Percentiles rank a stretch among this genome's conserved stretches.
Conservation (phyloP, 495 filamentous ascomycete genomes). For the Mytilinidion resinicola region DNA sequence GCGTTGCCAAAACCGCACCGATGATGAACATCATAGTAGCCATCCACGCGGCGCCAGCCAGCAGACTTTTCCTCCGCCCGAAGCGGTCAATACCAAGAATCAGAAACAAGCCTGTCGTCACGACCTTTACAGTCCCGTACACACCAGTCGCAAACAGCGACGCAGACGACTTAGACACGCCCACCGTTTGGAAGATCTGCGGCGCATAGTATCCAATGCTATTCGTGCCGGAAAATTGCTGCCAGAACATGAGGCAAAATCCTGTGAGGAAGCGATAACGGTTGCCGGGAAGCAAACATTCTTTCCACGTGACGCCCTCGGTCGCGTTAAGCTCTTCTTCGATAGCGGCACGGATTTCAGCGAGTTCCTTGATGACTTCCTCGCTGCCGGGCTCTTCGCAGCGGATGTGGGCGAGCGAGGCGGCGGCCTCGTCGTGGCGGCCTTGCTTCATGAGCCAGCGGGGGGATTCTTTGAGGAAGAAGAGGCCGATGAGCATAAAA, state of each 20-base stretch:
- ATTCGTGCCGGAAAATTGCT: slow-evolving; percentile 31
- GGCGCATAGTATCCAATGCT: slow-evolving; percentile 16
- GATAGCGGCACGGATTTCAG: slow-evolving; percentile 18
- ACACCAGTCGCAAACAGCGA: slow-evolving; percentile 23
- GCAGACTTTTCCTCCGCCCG: slow-evolving; percentile 1
- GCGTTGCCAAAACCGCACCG: slow-evolving; percentile 8
- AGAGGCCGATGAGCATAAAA: slow-evolving; percentile 42
- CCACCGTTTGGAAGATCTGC: slow-evolving; percentile 25
- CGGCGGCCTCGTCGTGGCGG: slow-evolving; percentile 48
- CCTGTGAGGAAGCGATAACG: slow-evolving; percentile 14
- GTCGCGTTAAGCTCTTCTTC: slow-evolving; percentile 18
- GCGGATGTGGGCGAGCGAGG: slow-evolving; percentile 57
- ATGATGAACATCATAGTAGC: slow-evolving; percentile 19
- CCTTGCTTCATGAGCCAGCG: slow-evolving; percentile 57
- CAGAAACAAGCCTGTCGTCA: slow-evolving; percentile 8
- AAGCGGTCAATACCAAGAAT: slow-evolving; percentile 9
- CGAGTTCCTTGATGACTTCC: slow-evolving; percentile 43
- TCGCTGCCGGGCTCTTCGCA: slow-evolving; percentile 49
- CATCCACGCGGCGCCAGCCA: slow-evolving; percentile 12
- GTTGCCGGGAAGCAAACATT: slow-evolving; percentile 18
- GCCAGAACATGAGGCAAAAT: slow-evolving; percentile 31
- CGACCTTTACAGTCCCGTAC: slow-evolving; percentile 20
- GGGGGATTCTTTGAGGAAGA: slow-evolving; percentile 56
- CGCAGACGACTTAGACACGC: slow-evolving; percentile 6
- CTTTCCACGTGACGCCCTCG: slow-evolving; percentile 14